These are phyloP conservation scores for Phialemoniopsis sp. DNA, from an alignment of 2,329 filamentous ascomycete species.

Conservation along the genomic window DNA sequence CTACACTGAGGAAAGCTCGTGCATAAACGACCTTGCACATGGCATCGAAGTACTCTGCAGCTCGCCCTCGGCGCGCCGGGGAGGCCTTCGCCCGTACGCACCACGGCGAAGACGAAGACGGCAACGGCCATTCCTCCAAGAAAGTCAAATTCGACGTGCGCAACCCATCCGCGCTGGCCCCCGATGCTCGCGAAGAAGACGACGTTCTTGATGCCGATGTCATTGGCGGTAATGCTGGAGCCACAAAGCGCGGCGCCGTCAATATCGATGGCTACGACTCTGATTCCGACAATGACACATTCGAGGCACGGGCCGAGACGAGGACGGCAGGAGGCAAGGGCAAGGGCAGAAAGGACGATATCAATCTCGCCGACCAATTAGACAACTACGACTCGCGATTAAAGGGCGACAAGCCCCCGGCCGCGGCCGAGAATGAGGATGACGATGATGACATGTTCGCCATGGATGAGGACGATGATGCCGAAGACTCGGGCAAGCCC, in stretches of 20 bases:
- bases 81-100: conserved; percentile 77
- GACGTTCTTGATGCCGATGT: conserved; percentile 83
- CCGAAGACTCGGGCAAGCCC: conserved; percentile 31
- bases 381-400: conserved; percentile 47
- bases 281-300: conserved; percentile 88
- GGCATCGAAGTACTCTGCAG: conserved; percentile 58
- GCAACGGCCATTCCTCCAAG: conserved; percentile 50
- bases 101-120: conserved; percentile 51
- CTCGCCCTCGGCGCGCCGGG: conserved; percentile 77
- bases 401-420: conserved; percentile 31
- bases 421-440: conserved; percentile 42
- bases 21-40: conserved; percentile 23
- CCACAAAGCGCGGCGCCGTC: conserved; percentile 86
- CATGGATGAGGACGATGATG: conserved; percentile 49
- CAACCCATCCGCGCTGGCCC: conserved; percentile 87
- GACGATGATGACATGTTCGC: conserved; percentile 86
- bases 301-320: conserved; percentile 68
- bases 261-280: conserved; percentile 97
- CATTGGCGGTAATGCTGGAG: conserved; percentile 71
- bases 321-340: conserved; percentile 33
- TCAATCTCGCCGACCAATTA: conserved; percentile 46
- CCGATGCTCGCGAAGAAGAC: conserved; percentile 72
- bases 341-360: conserved; percentile 25
- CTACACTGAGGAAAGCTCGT: background rate
- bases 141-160: conserved; percentile 91